Percentiles rank a stretch among this genome's conserved stretches.
Evolutionary conservation across 129 eudicot genomes (phyloP).

Genomic region (Pittosporum tobira): DNA sequence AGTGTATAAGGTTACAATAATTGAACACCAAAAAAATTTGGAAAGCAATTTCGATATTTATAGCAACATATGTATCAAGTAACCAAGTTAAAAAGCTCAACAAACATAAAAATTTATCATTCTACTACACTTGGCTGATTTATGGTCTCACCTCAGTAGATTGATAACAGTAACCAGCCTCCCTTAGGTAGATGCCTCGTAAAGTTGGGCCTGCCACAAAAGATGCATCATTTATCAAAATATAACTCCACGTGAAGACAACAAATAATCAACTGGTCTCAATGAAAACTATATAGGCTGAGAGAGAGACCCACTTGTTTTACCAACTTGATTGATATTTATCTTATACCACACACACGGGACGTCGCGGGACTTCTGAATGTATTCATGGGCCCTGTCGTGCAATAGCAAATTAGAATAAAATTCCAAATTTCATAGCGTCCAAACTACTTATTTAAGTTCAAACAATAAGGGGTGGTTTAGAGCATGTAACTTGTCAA

Average conservation of each 20-base stretch:
- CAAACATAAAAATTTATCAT: not conserved
- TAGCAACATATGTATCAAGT: not conserved
- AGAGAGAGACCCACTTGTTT: slow-evolving; percentile 43
- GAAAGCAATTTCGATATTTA: not conserved
- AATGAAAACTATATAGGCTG: slow-evolving; percentile 2
- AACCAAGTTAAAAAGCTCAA: not conserved
- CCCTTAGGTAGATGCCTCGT: slow-evolving; percentile 94
- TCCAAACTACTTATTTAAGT: slow-evolving; percentile 1
- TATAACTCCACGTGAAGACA: not conserved
- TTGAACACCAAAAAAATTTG: too few relatives aligned
- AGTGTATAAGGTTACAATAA: too few relatives aligned
- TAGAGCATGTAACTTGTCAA: slow-evolving; percentile 67
- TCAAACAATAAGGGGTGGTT: not conserved
- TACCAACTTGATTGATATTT: slow-evolving; percentile 68
- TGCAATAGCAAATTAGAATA: slow-evolving; percentile 3
- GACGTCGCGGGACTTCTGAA: slow-evolving; percentile 44
- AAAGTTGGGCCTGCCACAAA: slow-evolving; percentile 58
- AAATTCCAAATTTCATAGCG: not conserved
- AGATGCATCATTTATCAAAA: slow-evolving; percentile 9
- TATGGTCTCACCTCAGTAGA: slow-evolving; percentile 59
- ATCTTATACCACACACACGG: slow-evolving; percentile 70
- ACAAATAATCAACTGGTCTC: not conserved
- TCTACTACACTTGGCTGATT: not conserved
- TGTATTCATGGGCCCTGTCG: slow-evolving; percentile 82
- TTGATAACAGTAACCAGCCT: slow-evolving; percentile 56